phyloP scores from a whole-genome alignment of 164 flowering plant genomes.

The Macadamia tetraphylla region DNA sequence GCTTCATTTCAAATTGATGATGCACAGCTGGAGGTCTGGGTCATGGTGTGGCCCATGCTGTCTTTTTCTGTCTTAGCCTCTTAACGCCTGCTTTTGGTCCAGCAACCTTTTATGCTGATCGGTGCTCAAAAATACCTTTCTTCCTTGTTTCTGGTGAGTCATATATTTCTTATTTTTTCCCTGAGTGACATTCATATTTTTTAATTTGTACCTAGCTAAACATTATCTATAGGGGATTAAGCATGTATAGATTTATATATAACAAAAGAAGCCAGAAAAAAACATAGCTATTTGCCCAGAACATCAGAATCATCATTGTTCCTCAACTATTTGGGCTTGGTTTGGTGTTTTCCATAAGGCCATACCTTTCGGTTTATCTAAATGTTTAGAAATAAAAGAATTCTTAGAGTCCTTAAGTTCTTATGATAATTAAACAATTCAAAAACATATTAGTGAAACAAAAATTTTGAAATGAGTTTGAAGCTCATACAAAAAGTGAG shows the following conservation, averaged over 20 bases:
- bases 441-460: no score
- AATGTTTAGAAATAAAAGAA: no score
- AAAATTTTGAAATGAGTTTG: no score
- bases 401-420: no score
- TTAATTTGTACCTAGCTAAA: not conserved
- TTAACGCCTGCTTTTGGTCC: conserved; percentile 96
- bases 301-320: no score
- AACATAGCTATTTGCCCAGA: no score
- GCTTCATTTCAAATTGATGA: conserved; percentile 9
- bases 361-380: no score
- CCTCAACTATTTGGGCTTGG: no score
- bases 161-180: conserved; percentile 1
- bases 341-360: no score
- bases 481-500: no score
- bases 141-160: conserved; percentile 83
- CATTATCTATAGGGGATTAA: not conserved
- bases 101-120: conserved; percentile 81
- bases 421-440: no score
- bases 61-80: conserved; percentile 89
- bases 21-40: conserved; percentile 96
- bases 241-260: not conserved
- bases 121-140: conserved; percentile 74
- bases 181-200: not conserved
- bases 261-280: no score
- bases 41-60: conserved; percentile 95